Conservation (phyloP, 1,139 yeast genomes). For the Petasospora rhodanensis region DNA sequence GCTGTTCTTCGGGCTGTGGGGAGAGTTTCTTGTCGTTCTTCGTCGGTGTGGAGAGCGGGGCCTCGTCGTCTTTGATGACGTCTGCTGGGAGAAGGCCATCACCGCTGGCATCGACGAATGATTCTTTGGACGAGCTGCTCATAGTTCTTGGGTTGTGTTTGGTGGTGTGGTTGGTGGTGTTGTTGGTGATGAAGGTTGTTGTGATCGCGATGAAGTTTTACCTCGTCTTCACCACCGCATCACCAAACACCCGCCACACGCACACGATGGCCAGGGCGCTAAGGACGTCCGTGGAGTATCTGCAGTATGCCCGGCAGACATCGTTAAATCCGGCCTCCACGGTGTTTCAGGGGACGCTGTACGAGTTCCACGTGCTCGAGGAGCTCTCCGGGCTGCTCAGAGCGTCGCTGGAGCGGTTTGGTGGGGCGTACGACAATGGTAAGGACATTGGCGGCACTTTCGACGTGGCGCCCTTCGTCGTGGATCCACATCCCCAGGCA, state of each 20-base stretch:
- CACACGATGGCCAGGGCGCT: no score
- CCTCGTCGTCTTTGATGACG: conserved; percentile 7
- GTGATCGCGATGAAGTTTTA: no score
- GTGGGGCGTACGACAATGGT: conserved; percentile 74
- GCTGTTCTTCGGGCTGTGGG: conserved; percentile 31
- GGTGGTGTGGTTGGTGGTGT: no score
- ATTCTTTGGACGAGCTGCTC: conserved; percentile 9
- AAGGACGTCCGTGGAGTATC: no score
- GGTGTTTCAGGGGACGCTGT: conserved; percentile 64
- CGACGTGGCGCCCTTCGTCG: conserved; percentile 33
- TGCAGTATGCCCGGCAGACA: conserved; percentile 28
- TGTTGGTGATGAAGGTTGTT: no score
- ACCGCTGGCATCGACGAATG: conserved; percentile 9
- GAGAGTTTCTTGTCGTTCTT: conserved; percentile 3
- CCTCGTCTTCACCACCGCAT: no score
- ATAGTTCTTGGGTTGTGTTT: no score
- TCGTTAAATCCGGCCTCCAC: conserved; percentile 37
- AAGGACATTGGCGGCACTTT: conserved; percentile 63
- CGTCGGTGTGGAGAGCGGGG: conserved; percentile 13
- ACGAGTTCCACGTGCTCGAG: conserved; percentile 54
- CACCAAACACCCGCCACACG: not conserved
- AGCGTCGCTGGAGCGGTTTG: conserved; percentile 41
- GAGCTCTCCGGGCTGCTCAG: conserved; percentile 39
- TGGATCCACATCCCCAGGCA: no score
- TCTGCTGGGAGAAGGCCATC: conserved; percentile 1